phyloP scores from a whole-genome alignment of 352 stramenopile species.

The Phytophthora litchii region DNA sequence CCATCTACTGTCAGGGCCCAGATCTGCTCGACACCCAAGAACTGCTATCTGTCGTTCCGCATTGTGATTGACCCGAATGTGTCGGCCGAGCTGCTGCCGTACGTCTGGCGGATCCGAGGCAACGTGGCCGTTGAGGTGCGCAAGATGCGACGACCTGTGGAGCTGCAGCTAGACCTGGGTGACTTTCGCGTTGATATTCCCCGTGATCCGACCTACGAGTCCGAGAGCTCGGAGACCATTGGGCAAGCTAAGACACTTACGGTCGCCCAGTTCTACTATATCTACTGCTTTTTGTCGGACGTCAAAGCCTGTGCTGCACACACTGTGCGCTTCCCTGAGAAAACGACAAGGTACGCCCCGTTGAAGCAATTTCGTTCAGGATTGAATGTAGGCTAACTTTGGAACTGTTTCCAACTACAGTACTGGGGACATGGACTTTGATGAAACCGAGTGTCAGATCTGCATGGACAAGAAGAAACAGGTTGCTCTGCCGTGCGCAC shows the following conservation, averaged over 20 bases:
- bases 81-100: slow-evolving; percentile 67
- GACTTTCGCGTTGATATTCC: slow-evolving; percentile 34
- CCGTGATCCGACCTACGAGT: slow-evolving; percentile 26
- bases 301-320: slow-evolving; percentile 69
- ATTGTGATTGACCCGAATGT: slow-evolving; percentile 72
- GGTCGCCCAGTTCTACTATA: slow-evolving; percentile 82
- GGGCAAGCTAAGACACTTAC: slow-evolving; percentile 68
- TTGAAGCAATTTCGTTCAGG: slow-evolving; percentile 17
- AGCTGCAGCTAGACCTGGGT: slow-evolving; percentile 34
- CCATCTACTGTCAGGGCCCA: slow-evolving; percentile 46
- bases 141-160: slow-evolving; percentile 65
- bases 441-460: slow-evolving; percentile 84
- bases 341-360: slow-evolving; percentile 28
- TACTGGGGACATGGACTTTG: slow-evolving; percentile 51
- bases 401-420: slow-evolving; percentile 20
- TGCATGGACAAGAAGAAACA: slow-evolving; percentile 89
- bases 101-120: slow-evolving; percentile 70
- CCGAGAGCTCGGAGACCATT: slow-evolving; percentile 48
- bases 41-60: slow-evolving; percentile 75
- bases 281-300: slow-evolving; percentile 82
- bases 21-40: slow-evolving; percentile 76
- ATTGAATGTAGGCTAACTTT: slow-evolving; percentile 27
- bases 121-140: slow-evolving; percentile 78
- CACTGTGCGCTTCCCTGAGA: slow-evolving; percentile 61
- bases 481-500: slow-evolving; percentile 69